Conservation (phyloP, 78 protist species). For the Chrysochromulina tobinii region DNA sequence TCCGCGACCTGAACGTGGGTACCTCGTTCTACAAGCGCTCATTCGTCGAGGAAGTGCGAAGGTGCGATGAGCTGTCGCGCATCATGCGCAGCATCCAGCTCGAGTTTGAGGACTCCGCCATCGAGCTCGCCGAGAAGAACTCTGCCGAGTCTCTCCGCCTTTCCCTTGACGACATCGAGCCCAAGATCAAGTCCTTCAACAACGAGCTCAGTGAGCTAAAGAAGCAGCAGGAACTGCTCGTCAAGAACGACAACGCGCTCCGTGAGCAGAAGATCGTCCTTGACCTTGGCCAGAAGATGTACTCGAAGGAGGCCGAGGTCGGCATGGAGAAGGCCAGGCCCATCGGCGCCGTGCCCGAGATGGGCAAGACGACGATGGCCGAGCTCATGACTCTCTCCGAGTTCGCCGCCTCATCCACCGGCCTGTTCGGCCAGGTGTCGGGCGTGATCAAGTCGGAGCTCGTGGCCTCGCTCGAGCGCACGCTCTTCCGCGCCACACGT, state of each 20-base stretch:
- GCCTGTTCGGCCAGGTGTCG: neutral
- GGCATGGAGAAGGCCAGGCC: neutral
- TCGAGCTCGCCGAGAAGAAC: no score
- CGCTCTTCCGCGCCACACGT: conserved; percentile 14
- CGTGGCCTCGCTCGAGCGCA: neutral
- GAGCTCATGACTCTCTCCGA: neutral
- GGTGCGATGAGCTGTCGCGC: neutral
- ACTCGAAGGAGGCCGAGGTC: neutral
- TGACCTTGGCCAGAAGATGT: neutral
- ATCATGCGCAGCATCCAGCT: neutral
- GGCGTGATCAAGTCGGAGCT: neutral
- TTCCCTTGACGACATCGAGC: neutral
- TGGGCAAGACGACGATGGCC: neutral
- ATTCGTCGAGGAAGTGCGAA: neutral
- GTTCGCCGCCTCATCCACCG: neutral
- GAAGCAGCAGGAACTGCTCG: neutral
- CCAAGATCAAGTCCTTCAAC: neutral
- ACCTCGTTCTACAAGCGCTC: conserved; percentile 4
- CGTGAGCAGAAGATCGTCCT: neutral
- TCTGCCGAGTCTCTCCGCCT: neutral
- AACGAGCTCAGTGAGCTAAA: neutral
- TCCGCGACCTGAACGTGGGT: neutral
- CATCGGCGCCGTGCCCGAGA: neutral
- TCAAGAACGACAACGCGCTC: neutral
- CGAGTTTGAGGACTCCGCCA: neutral